Percentiles rank a stretch among this genome's conserved stretches.
phyloP scores from a whole-genome alignment of 768 basidiomycete genomes.

The Xerocomellus chrysenteron region DNA sequence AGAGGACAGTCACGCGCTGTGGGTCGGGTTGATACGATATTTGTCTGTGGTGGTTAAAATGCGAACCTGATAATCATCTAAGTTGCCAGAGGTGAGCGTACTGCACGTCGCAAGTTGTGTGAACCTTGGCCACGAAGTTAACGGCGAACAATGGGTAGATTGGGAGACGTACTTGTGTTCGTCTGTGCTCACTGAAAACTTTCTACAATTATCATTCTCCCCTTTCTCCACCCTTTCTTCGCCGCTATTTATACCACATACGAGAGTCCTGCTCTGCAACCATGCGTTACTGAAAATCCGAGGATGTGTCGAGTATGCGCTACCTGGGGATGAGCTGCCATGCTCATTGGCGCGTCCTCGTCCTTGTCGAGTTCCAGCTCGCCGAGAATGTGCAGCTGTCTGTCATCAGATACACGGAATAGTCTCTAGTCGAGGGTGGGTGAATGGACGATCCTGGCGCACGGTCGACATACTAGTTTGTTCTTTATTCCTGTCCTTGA shows the following conservation, averaged over 20 bases:
- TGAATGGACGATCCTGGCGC: not conserved
- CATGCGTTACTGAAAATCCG: not conserved
- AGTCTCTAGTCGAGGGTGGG: constrained; percentile 50
- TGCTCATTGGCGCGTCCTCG: constrained; percentile 97
- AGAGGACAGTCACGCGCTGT: constrained; percentile 85
- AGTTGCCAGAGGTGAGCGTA: constrained; percentile 59
- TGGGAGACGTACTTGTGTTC: constrained; percentile 53
- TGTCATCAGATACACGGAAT: constrained; percentile 57
- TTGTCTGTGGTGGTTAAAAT: not conserved
- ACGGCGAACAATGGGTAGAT: not conserved
- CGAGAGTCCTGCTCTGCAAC: constrained; percentile 49
- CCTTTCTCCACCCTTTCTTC: constrained; percentile 58
- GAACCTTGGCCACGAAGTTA: constrained; percentile 21
- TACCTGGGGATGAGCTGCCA: constrained; percentile 69
- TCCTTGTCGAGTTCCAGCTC: constrained; percentile 76
- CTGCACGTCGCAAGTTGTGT: constrained; percentile 42
- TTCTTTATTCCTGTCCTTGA: constrained; percentile 91
- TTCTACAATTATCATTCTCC: constrained; percentile 83
- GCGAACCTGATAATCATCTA: constrained; percentile 85
- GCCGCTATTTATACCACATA: constrained; percentile 88
- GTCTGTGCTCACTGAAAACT: constrained; percentile 49
- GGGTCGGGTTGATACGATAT: constrained; percentile 6
- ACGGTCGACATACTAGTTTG: constrained; percentile 58
- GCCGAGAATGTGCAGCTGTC: constrained; percentile 52
- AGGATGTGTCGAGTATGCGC: constrained; percentile 8